phyloP scores from a whole-genome alignment of 306 rosid species.

The Citrullus mucosospermus region DNA sequence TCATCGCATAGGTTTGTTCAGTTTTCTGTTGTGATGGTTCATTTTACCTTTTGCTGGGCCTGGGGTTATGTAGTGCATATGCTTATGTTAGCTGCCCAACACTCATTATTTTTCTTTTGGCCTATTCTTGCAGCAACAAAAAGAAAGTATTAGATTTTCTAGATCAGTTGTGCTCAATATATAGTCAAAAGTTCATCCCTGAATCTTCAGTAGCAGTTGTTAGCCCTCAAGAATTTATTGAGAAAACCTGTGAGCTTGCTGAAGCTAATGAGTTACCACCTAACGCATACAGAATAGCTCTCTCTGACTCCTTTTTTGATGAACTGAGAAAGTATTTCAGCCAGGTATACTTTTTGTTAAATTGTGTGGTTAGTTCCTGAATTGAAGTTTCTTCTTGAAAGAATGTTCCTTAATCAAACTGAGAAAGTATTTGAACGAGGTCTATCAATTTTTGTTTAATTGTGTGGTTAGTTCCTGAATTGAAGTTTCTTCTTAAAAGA shows the following conservation, averaged over 20 bases:
- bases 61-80: background rate
- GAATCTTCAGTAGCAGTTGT: slow-evolving; percentile 31
- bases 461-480: background rate
- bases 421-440: slow-evolving; percentile 50
- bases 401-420: slow-evolving; percentile 3
- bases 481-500: background rate
- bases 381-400: background rate
- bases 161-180: slow-evolving; percentile 56
- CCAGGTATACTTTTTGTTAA: slow-evolving; percentile 41
- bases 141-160: slow-evolving; percentile 49
- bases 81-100: background rate
- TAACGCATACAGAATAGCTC: slow-evolving; percentile 38
- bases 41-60: background rate
- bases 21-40: slow-evolving; percentile 2
- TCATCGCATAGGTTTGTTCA: slow-evolving; percentile 64
- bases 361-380: background rate
- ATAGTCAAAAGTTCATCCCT: slow-evolving; percentile 44
- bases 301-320: slow-evolving; percentile 37
- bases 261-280: slow-evolving; percentile 67
- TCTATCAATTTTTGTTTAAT: slow-evolving; percentile 14
- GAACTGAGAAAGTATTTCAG: slow-evolving; percentile 39
- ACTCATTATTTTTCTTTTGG: slow-evolving; percentile 14
- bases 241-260: slow-evolving; percentile 65
- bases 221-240: slow-evolving; percentile 37
- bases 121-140: slow-evolving; percentile 56